Base-by-base conservation (phyloP, 176 grass and related monocot genomes). In the Musa schizocarpa region DNA sequence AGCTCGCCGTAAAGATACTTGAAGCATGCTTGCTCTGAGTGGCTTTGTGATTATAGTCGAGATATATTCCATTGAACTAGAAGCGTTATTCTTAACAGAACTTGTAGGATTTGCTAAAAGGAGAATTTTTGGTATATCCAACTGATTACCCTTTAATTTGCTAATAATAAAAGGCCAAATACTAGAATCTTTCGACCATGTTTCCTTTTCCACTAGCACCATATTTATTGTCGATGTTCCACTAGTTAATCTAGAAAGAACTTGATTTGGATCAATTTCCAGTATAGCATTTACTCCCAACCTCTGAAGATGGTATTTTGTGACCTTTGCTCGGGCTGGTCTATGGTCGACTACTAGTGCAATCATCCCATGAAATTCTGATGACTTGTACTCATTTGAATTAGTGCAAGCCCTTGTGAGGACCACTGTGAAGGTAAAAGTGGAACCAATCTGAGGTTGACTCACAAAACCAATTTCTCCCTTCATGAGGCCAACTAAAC, bases 381-480 rank as follows among this genome's bases (percentile, higher is more conserved):
- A 80, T 0, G 77, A 73, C 67, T 88, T 84, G 51, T 81, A 86
- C 66, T 85, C 86, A 50, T 73, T 92, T 23, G 76, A 56, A 57
- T 76, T 95, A 11, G 74, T 51, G 43, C 8, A 54, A 16, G 80
- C 73, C 53, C 74, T 86, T 48, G 51, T 78, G 77, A 99, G 91
- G 21, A 89, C 84, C 0, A 85, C 88, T 62, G 86, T 95, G 78
- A 99, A 99, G 71, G 90, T 88, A 77, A 99, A 99, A 72, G 96
- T 99, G 69, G 96, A 99, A 78, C 96, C 96, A 63, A 94, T 86
- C 63, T 75, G 7, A 27, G 73, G 81, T 77, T 20, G 78, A 80
- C 96, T 99, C 68, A 81, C 86, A 84, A 89, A 99, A 55, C 91
- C 86, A 1, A 99, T 99, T 78, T 99, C 96, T 81, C 96, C 96